These are phyloP conservation scores for Ormosia semicastrata DNA, from an alignment of 306 rosid genomes.

Conservation along the genomic window DNA sequence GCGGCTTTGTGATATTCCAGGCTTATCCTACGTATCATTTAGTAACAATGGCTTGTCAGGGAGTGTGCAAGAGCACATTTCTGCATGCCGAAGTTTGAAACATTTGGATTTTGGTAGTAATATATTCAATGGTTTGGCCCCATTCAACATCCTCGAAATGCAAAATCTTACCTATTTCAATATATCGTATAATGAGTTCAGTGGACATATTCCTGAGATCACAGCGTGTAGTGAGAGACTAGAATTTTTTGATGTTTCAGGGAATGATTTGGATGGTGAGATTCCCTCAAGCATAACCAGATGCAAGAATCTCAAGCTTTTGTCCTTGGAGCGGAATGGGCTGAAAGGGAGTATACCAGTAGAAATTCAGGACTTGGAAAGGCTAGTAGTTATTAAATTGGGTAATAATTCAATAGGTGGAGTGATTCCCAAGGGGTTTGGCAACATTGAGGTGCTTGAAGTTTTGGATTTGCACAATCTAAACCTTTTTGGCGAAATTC, in stretches of 20 bases:
- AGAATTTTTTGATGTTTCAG: constrained; percentile 78
- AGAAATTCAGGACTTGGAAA: constrained; percentile 50
- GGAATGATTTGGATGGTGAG: constrained; percentile 76
- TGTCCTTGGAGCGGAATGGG: constrained; percentile 70
- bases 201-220: constrained; percentile 64
- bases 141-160: constrained; percentile 62
- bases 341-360: constrained; percentile 70
- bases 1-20: constrained; percentile 63
- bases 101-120: constrained; percentile 82
- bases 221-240: constrained; percentile 65
- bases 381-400: constrained; percentile 67
- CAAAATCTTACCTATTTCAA: constrained; percentile 72
- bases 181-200: constrained; percentile 62
- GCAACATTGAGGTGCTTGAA: constrained; percentile 77
- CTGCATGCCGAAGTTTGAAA: constrained; percentile 62
- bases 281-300: constrained; percentile 70
- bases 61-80: constrained; percentile 46
- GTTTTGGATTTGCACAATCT: constrained; percentile 82
- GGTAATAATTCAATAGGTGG: constrained; percentile 78
- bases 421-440: constrained; percentile 58
- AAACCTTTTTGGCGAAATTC: constrained; percentile 76
- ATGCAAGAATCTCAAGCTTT: constrained; percentile 69
- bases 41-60: constrained; percentile 82
- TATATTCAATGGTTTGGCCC: constrained; percentile 61
- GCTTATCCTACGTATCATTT: constrained; percentile 63